These are phyloP conservation scores for Phylloboletellus chloephorus DNA, from an alignment of 1,284 basidiomycete species.

Conservation along the genomic window DNA sequence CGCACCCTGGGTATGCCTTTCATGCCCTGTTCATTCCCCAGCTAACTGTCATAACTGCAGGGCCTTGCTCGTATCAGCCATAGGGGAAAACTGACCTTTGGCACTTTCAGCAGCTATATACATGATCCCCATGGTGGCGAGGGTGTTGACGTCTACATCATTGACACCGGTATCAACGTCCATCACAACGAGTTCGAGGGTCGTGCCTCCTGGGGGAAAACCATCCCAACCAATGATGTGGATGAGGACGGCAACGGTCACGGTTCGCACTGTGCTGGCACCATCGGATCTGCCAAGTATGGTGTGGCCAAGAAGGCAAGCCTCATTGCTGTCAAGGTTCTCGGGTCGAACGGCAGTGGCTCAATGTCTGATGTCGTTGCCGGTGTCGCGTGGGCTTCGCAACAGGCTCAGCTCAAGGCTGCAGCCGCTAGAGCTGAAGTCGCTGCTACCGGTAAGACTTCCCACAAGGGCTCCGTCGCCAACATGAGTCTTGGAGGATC, in stretches of 20 bases:
- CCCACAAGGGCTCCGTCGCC: constrained; percentile 92
- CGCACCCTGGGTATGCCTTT: constrained; percentile 81
- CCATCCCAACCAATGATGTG: constrained; percentile 71
- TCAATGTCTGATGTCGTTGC: constrained; percentile 92
- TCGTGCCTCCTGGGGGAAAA: constrained; percentile 80
- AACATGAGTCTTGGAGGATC: constrained; percentile 98
- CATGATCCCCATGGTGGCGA: constrained; percentile 76
- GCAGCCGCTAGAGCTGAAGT: constrained; percentile 59
- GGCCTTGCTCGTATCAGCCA: constrained; percentile 96
- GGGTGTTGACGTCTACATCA: constrained; percentile 85
- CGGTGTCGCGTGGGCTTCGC: constrained; percentile 83
- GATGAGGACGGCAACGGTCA: constrained; percentile 75
- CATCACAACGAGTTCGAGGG: constrained; percentile 85
- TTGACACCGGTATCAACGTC: constrained; percentile 88
- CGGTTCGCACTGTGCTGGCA: constrained; percentile 82
- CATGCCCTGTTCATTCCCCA: not conserved
- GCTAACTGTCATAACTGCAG: constrained; percentile 34
- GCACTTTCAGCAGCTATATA: constrained; percentile 85
- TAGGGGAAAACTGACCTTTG: constrained; percentile 69
- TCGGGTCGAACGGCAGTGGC: constrained; percentile 91
- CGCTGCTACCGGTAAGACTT: constrained; percentile 58
- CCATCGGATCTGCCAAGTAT: constrained; percentile 73
- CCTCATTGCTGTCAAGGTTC: constrained; percentile 95
- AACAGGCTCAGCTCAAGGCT: constrained; percentile 54
- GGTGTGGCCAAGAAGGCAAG: constrained; percentile 95